Base-by-base conservation (phyloP, 129 eudicot genomes). In the Ambrosia artemisiifolia region DNA sequence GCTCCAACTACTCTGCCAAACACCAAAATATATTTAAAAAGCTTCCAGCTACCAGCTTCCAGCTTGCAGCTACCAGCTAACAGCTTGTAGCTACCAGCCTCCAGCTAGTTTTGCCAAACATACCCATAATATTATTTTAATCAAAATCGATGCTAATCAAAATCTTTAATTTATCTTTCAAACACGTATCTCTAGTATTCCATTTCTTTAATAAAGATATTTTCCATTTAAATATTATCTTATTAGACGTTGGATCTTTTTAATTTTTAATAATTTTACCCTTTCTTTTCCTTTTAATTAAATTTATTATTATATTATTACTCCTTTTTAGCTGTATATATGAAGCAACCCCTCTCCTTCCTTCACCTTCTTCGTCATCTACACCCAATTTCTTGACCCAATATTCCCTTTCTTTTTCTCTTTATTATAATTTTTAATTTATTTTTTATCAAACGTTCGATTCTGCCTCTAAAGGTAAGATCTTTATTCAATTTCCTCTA, bases 311-410 rank as follows among this genome's bases (percentile, higher is more conserved):
- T 59, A 4, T 12, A 28, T 59, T 32, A 59, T 59, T 13, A 32
- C 35, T 0, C 13, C 5, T 32, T 60, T 12, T 60, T 60, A 32
- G 65, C 19, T 32, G 42, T 60, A 60, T 60, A 60, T 60, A 60
- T 30, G 65, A 60, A 60, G 43, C 42, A 60, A 60, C 65, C 38
- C 10, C 43, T 42, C 65, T 60, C 65, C 43, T 60, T 33, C 65
- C 1, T 60, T n/a, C 65, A 17, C 40, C 40, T 60, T 60, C 64
- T 11, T 57, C 65, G 43, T 60, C 65, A 17, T 60, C 65, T 6
- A 32, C 43, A 7, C 65, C 65, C n/a, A 12, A 32, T 60, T 60
- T 60, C 42, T 32, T 14, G 38, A 11, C 65, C 65, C 2, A 60
- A 60, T 32, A 5, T 60, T 60, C 17, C 2, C 0, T 55, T 55